Percentiles rank a stretch among this genome's conserved stretches.
phyloP scores from a whole-genome alignment of 768 basidiomycete species.

The Tricholoma flavovirens region DNA sequence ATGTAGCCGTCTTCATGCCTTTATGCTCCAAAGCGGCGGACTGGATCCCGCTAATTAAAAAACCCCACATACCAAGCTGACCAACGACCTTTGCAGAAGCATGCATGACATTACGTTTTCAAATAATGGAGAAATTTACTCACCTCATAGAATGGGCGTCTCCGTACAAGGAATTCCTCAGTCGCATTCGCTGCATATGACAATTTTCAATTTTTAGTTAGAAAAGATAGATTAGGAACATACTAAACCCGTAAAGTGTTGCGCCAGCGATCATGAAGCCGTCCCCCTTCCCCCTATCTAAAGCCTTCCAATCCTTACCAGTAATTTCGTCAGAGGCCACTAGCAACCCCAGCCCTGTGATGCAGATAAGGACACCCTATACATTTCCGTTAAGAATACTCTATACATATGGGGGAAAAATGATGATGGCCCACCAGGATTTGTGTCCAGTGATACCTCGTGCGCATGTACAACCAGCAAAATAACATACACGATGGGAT shows the following conservation, averaged over 20 bases:
- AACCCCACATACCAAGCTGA: slow-evolving; percentile 82
- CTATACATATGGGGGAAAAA: not conserved
- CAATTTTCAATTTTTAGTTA: not conserved
- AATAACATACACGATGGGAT: slow-evolving; percentile 84
- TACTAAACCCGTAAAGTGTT: slow-evolving; percentile 82
- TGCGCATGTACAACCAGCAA: slow-evolving; percentile 78
- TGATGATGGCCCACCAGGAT: slow-evolving; percentile 43
- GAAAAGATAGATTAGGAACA: not conserved
- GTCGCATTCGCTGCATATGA: slow-evolving; percentile 66
- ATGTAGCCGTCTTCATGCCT: slow-evolving; percentile 57
- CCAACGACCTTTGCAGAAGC: slow-evolving; percentile 56
- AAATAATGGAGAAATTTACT: not conserved
- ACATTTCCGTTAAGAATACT: not conserved
- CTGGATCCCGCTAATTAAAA: slow-evolving; percentile 74
- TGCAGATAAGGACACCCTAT: slow-evolving; percentile 68
- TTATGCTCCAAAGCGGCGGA: slow-evolving; percentile 70
- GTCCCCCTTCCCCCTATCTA: slow-evolving; percentile 69
- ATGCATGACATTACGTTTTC: not conserved
- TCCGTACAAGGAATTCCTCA: slow-evolving; percentile 82
- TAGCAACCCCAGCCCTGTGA: slow-evolving; percentile 73
- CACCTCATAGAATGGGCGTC: slow-evolving; percentile 73
- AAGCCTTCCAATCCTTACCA: slow-evolving; percentile 65
- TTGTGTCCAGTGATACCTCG: slow-evolving; percentile 80
- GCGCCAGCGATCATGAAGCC: slow-evolving; percentile 85
- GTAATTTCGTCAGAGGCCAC: slow-evolving; percentile 77